Evolutionary conservation across 2,329 filamentous ascomycete species (phyloP).

Genomic region (Fusarium staphyleae): DNA sequence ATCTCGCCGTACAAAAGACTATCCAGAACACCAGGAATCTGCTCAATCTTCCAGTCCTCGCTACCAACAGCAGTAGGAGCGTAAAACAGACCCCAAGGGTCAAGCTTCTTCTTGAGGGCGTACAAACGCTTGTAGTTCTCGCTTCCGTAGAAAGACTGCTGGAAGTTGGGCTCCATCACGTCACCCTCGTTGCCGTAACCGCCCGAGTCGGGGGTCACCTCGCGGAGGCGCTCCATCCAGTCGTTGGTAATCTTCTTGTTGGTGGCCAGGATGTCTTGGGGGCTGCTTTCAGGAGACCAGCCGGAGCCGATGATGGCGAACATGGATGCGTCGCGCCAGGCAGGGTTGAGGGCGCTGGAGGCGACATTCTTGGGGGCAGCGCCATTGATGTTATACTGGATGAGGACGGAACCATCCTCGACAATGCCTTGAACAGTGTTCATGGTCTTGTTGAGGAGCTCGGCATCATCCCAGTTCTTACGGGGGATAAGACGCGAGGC

Average conservation of each 20-base stretch:
- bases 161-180: constrained; percentile 44
- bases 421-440: constrained; percentile 30
- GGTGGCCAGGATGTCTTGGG: constrained; percentile 28
- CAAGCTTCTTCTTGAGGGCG: constrained; percentile 44
- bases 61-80: constrained; percentile 27
- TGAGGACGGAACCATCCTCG: constrained; percentile 36
- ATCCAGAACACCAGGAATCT: constrained; percentile 6
- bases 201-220: constrained; percentile 32
- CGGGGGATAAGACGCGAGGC: constrained; percentile 52
- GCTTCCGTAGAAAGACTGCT: constrained; percentile 42
- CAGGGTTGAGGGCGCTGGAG: constrained; percentile 51
- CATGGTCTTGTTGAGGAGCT: constrained; percentile 31
- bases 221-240: constrained; percentile 21
- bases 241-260: constrained; percentile 39
- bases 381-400: constrained; percentile 38
- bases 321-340: constrained; percentile 53
- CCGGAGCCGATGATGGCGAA: constrained; percentile 43
- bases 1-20: constrained; percentile 13
- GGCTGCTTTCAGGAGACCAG: constrained; percentile 20
- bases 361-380: constrained; percentile 24
- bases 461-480: constrained; percentile 34
- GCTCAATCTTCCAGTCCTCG: constrained; percentile 24
- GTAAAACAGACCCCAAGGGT: constrained; percentile 42
- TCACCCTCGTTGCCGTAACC: constrained; percentile 46
- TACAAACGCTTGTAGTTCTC: constrained; percentile 39